Evolutionary conservation across 2,329 filamentous ascomycete species (phyloP), one percentile per base, ranked within the genome.

Genomic region (Cercospora beticola): DNA sequence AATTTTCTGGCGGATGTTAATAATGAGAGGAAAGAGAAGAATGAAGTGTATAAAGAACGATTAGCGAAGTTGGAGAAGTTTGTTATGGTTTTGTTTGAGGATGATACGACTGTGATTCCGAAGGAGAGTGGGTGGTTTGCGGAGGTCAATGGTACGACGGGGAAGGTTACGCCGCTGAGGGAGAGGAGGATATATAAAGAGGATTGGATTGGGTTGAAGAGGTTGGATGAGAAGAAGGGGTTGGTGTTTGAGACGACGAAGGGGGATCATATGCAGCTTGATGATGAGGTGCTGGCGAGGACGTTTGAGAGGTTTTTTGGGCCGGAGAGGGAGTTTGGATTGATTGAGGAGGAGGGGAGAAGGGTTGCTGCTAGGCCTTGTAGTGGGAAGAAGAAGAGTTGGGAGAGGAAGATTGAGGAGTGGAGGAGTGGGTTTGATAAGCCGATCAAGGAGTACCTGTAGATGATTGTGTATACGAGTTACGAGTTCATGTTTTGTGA

Each of bases 1-100:
- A 94, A 94, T 78, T 97, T 96, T 80, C 84, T 99, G 8, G 95
- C 94, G 9, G 94, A 98, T 78, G 90, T 98, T 81, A 99, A 99
- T 81, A 98, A 98, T 79, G 95, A 99, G 86, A 86, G 94, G 10
- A 76, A 73, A 60, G 70, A 83, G 65, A 97, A 96, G 86, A 97
- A 93, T 76, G 76, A 81, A 40, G 85, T 82, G 12, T 99, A 98
- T 80, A 89, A 86, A 77, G 80, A 86, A 74, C 91, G 94, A 77
- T 73, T 99, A 59, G 86, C 85, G 7, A 80, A 76, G 36, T 78
- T 99, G 77, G 87, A 91, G 75, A 90, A 90, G 74, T 91, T 98
- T 72, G 92, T 92, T 71, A 92, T 98, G 91, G 93, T 92, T 78
- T 83, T 97, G 80, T 99, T 98, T 77, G 89, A 89, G 71, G 88